Evolutionary conservation across 1,139 yeast genomes (phyloP).

Genomic region (Diutina scorzettiae): DNA sequence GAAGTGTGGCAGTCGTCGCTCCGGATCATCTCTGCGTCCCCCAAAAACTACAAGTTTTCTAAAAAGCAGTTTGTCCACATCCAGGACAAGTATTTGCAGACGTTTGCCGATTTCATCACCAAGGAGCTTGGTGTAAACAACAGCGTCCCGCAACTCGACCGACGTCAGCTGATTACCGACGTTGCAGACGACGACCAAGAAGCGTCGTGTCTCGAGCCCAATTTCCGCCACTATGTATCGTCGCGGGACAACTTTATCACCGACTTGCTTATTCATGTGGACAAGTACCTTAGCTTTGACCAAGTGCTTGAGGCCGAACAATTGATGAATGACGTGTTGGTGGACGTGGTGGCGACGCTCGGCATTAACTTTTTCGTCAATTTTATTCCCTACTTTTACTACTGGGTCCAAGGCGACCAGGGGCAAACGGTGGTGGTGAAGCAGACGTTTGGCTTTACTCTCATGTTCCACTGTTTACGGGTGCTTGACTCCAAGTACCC

Average conservation of each 20-base stretch:
- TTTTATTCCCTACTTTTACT: slow-evolving; percentile 35
- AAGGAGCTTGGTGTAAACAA: slow-evolving; percentile 16
- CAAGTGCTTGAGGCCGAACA: slow-evolving; percentile 14
- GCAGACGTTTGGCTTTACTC: slow-evolving; percentile 9
- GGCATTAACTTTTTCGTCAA: slow-evolving; percentile 38
- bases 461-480: neutral
- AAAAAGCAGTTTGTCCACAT: slow-evolving; percentile 17
- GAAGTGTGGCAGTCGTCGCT: slow-evolving; percentile 34
- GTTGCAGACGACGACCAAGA: neutral
- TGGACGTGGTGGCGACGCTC: slow-evolving; percentile 19
- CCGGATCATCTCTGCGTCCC: slow-evolving; percentile 11
- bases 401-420: slow-evolving; percentile 27
- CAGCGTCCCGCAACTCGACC: neutral
- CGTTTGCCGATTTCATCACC: slow-evolving; percentile 23
- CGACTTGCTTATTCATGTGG: slow-evolving; percentile 22
- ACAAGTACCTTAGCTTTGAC: slow-evolving; percentile 19
- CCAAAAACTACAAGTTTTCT: slow-evolving; percentile 8
- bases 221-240: slow-evolving; percentile 26
- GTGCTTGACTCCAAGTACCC: slow-evolving; percentile 5
- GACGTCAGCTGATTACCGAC: neutral
- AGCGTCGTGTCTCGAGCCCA: slow-evolving; percentile 18
- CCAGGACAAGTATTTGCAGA: slow-evolving; percentile 22
- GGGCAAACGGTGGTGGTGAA: slow-evolving; percentile 15
- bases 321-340: slow-evolving; percentile 17
- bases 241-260: slow-evolving; percentile 25